Conservation (phyloP, 768 basidiomycete species). For the Hygrocybe coccinea region DNA sequence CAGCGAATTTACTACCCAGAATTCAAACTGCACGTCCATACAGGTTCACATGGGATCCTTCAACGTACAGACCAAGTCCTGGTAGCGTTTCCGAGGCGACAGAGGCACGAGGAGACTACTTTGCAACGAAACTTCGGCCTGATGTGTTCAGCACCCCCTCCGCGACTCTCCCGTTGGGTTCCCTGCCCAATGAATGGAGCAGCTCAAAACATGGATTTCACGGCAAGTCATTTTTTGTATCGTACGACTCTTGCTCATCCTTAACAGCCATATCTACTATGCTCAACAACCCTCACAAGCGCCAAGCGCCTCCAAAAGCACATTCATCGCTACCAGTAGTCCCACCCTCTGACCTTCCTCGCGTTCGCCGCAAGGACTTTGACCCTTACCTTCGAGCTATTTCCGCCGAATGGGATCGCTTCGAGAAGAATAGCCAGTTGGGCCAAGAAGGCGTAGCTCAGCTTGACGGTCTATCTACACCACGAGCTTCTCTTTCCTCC, state of each 20-base stretch:
- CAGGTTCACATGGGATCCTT: constrained; percentile 71
- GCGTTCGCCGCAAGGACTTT: constrained; percentile 78
- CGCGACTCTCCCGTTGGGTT: constrained; percentile 41
- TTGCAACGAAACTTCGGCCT: constrained; percentile 49
- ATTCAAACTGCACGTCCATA: constrained; percentile 53
- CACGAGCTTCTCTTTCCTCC: constrained; percentile 21
- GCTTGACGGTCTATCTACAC: constrained; percentile 30
- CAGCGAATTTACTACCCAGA: constrained; percentile 38
- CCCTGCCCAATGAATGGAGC: constrained; percentile 67
- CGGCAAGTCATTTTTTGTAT: constrained; percentile 44
- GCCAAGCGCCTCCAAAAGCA: constrained; percentile 80
- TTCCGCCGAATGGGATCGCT: constrained; percentile 70
- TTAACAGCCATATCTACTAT: constrained; percentile 85
- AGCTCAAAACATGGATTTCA: constrained; percentile 84
- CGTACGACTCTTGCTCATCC: constrained; percentile 2
- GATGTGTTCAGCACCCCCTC: constrained; percentile 49
- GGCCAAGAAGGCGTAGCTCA: constrained; percentile 39
- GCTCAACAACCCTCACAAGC: constrained; percentile 83
- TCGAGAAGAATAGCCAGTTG: constrained; percentile 46
- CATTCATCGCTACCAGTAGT: constrained; percentile 74
- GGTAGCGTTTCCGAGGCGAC: constrained; percentile 71
- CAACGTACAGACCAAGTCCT: constrained; percentile 51
- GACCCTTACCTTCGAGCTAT: constrained; percentile 74
- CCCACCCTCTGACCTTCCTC: constrained; percentile 69
- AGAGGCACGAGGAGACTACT: constrained; percentile 61